Conservation (phyloP, 352 stramenopile genomes). For the Phytophthora sojae region DNA sequence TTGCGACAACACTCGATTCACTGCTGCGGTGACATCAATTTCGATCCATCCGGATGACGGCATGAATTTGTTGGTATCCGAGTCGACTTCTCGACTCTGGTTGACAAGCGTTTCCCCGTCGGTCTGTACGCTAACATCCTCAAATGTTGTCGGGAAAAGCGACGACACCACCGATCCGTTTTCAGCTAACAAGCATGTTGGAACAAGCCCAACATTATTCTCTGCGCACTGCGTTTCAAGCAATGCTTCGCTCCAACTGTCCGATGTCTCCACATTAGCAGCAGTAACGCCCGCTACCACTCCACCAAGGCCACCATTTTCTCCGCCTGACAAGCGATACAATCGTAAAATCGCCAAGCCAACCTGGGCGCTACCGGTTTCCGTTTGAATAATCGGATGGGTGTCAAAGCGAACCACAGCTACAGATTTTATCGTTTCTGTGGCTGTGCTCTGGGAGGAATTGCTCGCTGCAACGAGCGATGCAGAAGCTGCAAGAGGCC, state of each 20-base stretch:
- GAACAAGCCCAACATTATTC: conserved; percentile 18
- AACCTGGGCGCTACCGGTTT: conserved; percentile 61
- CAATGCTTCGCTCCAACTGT: conserved; percentile 49
- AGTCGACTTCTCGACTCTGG: conserved; percentile 47
- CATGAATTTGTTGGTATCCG: conserved; percentile 47
- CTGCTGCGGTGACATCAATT: conserved; percentile 69
- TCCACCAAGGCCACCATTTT: conserved; percentile 69
- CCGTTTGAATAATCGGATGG: conserved; percentile 31
- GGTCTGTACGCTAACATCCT: conserved; percentile 25
- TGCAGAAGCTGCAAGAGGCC: conserved; percentile 11
- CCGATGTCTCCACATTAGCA: conserved; percentile 23
- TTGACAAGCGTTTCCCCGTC: conserved; percentile 43
- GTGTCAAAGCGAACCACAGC: conserved; percentile 55
- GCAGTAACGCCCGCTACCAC: conserved; percentile 56
- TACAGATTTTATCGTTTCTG: conserved; percentile 35
- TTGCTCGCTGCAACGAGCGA: conserved; percentile 56
- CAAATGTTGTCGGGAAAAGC: conserved; percentile 55
- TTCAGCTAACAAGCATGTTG: conserved; percentile 35
- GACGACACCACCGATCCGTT: conserved; percentile 19
- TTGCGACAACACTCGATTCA: conserved; percentile 59
- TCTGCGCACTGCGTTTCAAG: conserved; percentile 32
- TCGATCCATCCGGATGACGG: conserved; percentile 60
- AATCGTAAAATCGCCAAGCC: conserved; percentile 59
- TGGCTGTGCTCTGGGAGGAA: conserved; percentile 50
- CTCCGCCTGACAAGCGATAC: conserved; percentile 63